Base-by-base conservation (phyloP, 768 basidiomycete genomes). In the Lactarius psammicola region DNA sequence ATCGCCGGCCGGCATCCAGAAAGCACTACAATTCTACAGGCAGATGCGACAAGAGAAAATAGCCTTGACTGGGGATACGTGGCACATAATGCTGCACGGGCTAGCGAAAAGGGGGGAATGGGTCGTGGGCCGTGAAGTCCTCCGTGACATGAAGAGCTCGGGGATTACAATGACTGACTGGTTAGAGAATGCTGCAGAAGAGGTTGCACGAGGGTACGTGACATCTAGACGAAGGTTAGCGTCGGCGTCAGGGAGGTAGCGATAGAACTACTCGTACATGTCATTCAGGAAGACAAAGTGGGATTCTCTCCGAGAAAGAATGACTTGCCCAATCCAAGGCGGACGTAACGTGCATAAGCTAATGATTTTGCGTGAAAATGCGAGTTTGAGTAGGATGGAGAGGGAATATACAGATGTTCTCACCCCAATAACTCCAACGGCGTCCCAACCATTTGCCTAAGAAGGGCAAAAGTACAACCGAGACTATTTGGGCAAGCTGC, bases 371-470 rank as follows among this genome's bases (percentile, higher is more conserved):
- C 26, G 20, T 42, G 13, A 34, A n/a, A 17, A 62, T 60, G 40
- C 18, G 26, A 7, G n/a, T n/a, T n/a, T n/a, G n/a, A n/a, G n/a
- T n/a, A n/a, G n/a, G 38, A 59, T 53, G 30, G 42, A 31, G 13
- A 56, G 34, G 36, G 23, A 54, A 9, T 36, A 44, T 42, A 31
- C 7, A 81, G 23, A 17, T 40, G 49, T 13, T 51, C 88, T 75
- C 71, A 95, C 94, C 85, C 86, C 90, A 90, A 72, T 93, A 83
- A 70, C 90, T 91, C 83, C 89, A 94, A 74, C 84, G 84, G 72
- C 95, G 81, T 34, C 95, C 95, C 40, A 95, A 74, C 85, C 87
- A 96, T 74, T 92, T 95, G 60, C 95, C 95, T 65, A 94, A 75
- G 78, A 87, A 89, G 2, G 95, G 95, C 64, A 97, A 78, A 55